Conservation (phyloP, 441 rosid species). For the Gossypium gossypioides region DNA sequence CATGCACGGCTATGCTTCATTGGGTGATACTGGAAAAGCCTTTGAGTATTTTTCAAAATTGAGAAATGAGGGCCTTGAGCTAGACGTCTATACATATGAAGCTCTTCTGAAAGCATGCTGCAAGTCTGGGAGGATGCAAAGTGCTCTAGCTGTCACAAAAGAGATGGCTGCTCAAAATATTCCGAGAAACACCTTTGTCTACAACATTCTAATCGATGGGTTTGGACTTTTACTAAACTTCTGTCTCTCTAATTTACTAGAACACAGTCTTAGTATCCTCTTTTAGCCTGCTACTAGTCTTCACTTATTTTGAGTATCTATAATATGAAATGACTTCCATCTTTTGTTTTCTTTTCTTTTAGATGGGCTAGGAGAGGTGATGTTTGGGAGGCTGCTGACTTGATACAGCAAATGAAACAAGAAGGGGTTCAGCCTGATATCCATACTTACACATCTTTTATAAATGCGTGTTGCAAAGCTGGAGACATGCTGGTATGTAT, state of each 20-base stretch:
- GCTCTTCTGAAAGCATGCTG: constrained; percentile 93
- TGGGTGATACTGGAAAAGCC: constrained; percentile 90
- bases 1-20: constrained; percentile 94
- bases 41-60: constrained; percentile 73
- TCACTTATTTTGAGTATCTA: background rate
- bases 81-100: constrained; percentile 75
- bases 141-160: constrained; percentile 89
- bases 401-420: constrained; percentile 84
- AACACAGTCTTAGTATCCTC: background rate
- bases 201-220: constrained; percentile 92
- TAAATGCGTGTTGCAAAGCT: constrained; percentile 90
- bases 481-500: constrained; percentile 80
- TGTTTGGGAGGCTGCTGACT: constrained; percentile 96
- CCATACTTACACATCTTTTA: constrained; percentile 83
- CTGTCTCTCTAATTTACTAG: background rate
- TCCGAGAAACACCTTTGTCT: constrained; percentile 66
- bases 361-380: constrained; percentile 99
- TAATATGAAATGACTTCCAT: background rate
- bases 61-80: constrained; percentile 71
- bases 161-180: constrained; percentile 77
- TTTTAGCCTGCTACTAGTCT: background rate
- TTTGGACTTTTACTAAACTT: constrained; percentile 18
- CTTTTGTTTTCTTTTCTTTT: background rate
- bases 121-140: constrained; percentile 96
- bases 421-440: constrained; percentile 83